These are phyloP conservation scores for Dioscorea alata DNA, from an alignment of 106 monocot genomes.

Conservation along the genomic window DNA sequence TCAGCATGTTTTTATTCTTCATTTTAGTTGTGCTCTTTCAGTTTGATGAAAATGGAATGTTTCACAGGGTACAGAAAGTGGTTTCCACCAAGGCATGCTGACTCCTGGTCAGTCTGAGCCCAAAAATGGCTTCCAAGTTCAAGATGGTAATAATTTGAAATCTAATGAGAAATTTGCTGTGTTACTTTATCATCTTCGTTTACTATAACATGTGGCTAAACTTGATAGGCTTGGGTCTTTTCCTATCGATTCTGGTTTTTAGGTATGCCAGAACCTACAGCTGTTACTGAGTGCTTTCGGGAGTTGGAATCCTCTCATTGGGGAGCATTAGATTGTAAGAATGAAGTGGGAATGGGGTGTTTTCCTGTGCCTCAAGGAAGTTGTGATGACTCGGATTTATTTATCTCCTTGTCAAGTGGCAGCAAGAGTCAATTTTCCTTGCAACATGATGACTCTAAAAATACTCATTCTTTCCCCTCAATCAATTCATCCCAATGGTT, in stretches of 20 bases:
- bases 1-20: too few species aligned
- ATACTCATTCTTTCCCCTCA: neutral
- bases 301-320: conserved; percentile 5
- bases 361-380: conserved; percentile 1
- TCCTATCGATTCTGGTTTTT: neutral
- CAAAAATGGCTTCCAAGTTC: conserved; percentile 1
- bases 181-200: neutral
- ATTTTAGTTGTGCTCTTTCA: too few species aligned
- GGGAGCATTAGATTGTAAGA: conserved; percentile 3
- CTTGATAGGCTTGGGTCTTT: neutral
- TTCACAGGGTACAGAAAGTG: conserved; percentile 8
- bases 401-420: neutral
- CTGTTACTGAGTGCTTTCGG: neutral
- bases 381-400: conserved; percentile 10
- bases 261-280: conserved; percentile 2
- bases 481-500: conserved; percentile 14
- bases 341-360: conserved; percentile 1
- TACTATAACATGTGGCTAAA: too few species aligned
- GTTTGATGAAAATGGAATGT: too few species aligned
- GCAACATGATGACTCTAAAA: conserved; percentile 5
- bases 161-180: too few species aligned
- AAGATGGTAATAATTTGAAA: conserved; percentile 7
- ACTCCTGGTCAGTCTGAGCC: neutral
- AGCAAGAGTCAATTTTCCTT: conserved; percentile 4
- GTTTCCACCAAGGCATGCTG: neutral